Evolutionary conservation across 129 eudicot genomes (phyloP).

Genomic region (Scalesia atractyloides): DNA sequence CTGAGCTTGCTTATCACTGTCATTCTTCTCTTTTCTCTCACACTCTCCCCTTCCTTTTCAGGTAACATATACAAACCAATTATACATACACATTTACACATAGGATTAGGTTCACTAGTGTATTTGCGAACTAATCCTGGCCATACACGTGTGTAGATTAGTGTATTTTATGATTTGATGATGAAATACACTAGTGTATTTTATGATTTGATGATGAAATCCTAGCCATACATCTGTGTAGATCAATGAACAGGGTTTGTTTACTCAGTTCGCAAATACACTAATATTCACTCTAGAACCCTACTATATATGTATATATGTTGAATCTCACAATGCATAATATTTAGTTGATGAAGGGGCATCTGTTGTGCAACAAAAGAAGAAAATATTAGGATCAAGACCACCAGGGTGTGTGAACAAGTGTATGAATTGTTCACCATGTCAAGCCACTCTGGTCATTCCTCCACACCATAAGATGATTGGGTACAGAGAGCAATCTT

Average conservation of each 20-base stretch:
- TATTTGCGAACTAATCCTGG: too few species aligned
- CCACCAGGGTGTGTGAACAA: constrained; percentile 73
- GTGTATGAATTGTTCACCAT: constrained; percentile 74
- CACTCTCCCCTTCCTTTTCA: constrained; percentile 44
- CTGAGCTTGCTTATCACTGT: constrained; percentile 37
- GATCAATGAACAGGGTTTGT: too few species aligned
- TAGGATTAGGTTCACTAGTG: too few species aligned
- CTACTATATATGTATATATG: not conserved
- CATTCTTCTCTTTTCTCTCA: constrained; percentile 43
- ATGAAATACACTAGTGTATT: too few species aligned
- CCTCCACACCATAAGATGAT: constrained; percentile 54
- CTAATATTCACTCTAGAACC: too few species aligned
- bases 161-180: too few species aligned
- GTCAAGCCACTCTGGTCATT: constrained; percentile 62
- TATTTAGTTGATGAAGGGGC: constrained; percentile 15
- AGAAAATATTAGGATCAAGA: constrained; percentile 60
- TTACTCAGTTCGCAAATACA: too few species aligned
- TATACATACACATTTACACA: too few species aligned
- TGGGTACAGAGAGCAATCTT: constrained; percentile 24
- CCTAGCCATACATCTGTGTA: too few species aligned
- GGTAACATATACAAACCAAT: constrained; percentile 37
- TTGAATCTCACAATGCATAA: not conserved
- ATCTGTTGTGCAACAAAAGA: constrained; percentile 25
- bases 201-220: too few species aligned
- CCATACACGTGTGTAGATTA: too few species aligned